phyloP scores from a whole-genome alignment of 306 rosid genomes.

The Rubus idaeus region DNA sequence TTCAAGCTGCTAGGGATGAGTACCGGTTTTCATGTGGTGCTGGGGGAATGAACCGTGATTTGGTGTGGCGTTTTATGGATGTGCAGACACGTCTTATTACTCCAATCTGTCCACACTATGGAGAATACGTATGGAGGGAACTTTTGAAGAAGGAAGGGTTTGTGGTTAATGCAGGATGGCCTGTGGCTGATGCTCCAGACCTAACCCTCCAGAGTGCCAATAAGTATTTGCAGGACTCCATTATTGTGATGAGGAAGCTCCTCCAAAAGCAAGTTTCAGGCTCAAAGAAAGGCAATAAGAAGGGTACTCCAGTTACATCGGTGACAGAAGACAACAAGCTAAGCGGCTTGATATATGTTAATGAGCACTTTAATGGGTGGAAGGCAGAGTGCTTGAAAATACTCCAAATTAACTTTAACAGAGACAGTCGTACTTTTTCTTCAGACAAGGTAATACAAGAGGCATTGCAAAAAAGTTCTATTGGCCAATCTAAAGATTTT shows the following conservation, averaged over 20 bases:
- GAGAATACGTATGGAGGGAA: constrained; percentile 81
- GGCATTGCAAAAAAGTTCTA: constrained; percentile 58
- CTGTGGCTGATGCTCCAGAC: constrained; percentile 67
- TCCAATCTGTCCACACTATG: constrained; percentile 94
- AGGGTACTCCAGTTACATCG: constrained; percentile 48
- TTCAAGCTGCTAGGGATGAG: constrained; percentile 89
- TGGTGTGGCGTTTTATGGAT: constrained; percentile 84
- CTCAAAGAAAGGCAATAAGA: constrained; percentile 67
- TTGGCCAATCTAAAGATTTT: constrained; percentile 59
- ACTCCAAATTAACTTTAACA: constrained; percentile 56
- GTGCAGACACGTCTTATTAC: constrained; percentile 88
- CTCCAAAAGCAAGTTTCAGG: constrained; percentile 83
- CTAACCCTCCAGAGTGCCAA: constrained; percentile 74
- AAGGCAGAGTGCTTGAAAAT: constrained; percentile 78
- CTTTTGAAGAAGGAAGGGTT: constrained; percentile 81
- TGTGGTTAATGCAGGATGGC: constrained; percentile 88
- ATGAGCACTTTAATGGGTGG: constrained; percentile 85
- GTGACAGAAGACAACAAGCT: constrained; percentile 45
- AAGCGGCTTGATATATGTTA: constrained; percentile 65
- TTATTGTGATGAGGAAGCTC: constrained; percentile 78
- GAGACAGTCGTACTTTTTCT: constrained; percentile 40
- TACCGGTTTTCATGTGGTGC: constrained; percentile 81
- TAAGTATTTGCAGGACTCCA: constrained; percentile 82
- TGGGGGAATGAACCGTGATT: constrained; percentile 68
- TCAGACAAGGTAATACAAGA: constrained; percentile 58